Evolutionary conservation across 2,329 filamentous ascomycete species (phyloP).

Genomic region (Sporothrix globosa): DNA sequence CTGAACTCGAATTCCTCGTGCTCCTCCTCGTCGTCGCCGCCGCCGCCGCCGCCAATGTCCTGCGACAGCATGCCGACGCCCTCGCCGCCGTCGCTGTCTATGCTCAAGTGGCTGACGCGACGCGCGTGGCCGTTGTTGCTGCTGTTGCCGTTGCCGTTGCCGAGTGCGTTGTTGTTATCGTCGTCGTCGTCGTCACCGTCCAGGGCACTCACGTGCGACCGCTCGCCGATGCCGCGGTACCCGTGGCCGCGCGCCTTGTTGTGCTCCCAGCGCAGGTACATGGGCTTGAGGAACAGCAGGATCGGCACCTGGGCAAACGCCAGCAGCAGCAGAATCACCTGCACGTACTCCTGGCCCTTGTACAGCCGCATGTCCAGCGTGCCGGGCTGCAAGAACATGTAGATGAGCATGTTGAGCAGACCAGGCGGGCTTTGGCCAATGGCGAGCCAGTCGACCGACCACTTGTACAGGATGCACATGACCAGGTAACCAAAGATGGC

Average conservation of each 20-base stretch:
- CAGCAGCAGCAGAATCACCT: conserved; percentile 76
- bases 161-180: conserved; percentile 67
- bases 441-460: conserved; percentile 82
- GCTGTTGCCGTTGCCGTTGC: conserved; percentile 59
- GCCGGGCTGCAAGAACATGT: conserved; percentile 96
- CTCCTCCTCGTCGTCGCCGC: conserved; percentile 57
- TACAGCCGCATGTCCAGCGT: conserved; percentile 75
- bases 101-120: conserved; percentile 43
- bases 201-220: conserved; percentile 82
- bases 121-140: conserved; percentile 65
- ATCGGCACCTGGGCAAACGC: conserved; percentile 87
- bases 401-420: conserved; percentile 97
- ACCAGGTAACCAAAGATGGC: conserved; percentile 97
- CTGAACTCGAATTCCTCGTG: conserved; percentile 97
- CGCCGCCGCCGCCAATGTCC: conserved; percentile 62
- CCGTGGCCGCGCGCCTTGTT: conserved; percentile 85
- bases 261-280: conserved; percentile 92
- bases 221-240: conserved; percentile 92
- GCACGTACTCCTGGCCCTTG: conserved; percentile 72
- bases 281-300: conserved; percentile 90
- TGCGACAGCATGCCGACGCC: conserved; percentile 87
- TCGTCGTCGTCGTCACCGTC: conserved; percentile 80
- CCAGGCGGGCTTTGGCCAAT: conserved; percentile 73
- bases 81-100: conserved; percentile 68
- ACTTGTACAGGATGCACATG: conserved; percentile 94